These are phyloP conservation scores for Cinnamomum micranthum DNA, from an alignment of 164 flowering plant species.

Conservation along the genomic window DNA sequence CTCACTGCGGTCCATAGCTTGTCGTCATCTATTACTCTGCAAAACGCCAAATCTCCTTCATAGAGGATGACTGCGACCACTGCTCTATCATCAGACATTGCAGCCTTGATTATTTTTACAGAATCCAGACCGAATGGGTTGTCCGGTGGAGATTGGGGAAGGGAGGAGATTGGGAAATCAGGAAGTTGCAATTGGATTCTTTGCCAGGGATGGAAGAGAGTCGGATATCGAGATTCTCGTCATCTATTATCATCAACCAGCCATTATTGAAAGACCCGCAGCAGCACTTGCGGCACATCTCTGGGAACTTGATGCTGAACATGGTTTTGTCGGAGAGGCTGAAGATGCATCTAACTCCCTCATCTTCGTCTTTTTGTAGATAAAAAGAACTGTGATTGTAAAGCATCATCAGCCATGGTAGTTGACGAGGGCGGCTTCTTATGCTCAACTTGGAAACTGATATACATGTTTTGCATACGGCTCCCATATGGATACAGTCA, in stretches of 20 bases:
- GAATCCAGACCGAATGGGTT: neutral
- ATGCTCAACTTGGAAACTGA: neutral
- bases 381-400: no score
- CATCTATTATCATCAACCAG: neutral
- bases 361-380: no score
- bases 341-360: neutral
- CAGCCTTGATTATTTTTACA: slow-evolving; percentile 18
- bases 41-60: slow-evolving; percentile 62
- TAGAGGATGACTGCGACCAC: slow-evolving; percentile 59
- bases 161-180: neutral
- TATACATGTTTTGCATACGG: neutral
- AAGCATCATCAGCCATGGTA: neutral
- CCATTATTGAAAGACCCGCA: neutral
- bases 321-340: neutral
- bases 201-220: neutral
- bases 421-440: neutral
- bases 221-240: neutral
- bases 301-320: neutral
- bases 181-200: neutral
- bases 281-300: no score
- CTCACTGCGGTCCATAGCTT: slow-evolving; percentile 40
- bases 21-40: slow-evolving; percentile 30
- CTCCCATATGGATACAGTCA: neutral
- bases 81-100: slow-evolving; percentile 21
- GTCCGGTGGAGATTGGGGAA: no score